Evolutionary conservation across 805 yeast genomes (phyloP), one percentile per base, ranked within the genome.

Genomic region (Saccharomyces paradoxus): DNA sequence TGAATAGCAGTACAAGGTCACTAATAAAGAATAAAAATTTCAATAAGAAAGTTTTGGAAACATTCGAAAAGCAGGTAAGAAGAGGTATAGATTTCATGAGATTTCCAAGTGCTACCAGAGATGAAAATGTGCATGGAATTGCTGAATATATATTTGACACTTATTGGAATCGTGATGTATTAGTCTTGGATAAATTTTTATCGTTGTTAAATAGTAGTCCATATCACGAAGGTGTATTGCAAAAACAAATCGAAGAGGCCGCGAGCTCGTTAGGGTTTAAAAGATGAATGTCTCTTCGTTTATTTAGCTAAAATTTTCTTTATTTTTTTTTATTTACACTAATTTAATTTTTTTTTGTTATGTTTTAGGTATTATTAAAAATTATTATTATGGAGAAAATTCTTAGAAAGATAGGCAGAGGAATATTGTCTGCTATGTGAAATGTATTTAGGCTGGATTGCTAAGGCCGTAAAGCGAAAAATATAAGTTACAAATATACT

Each of bases 111-210:
- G 73, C 74, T 1, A 64, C 73, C 0, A 65, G 71, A 55, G 66
- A 69, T 7, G 62, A 58, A 21, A 72, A 68, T 52, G 50, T 73
- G 48, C 58, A 52, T 10, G 63, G 67, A 30, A 65, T 75, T 31
- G 51, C 71, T 12, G 70, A 69, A 14, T 71, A 72, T 55, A 66
- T 75, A 46, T 55, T 73, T 48, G 72, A 72, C 29, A 66, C 67
- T 0, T 70, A 63, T 51, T 74, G 76, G 73, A 55, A 58, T 17
- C 64, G 68, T 9, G 68, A 75, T 52, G 28, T 61, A 2, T 52
- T 54, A 21, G 54, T 56, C 9, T 54, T 68, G 44, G 51, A 61
- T 8, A 57, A 55, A 10, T 65, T 66, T 55, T 44, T 68, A 44
- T 56, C 59, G 30, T 49, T 60, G n/a, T 46, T 61, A 48, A 60